These are phyloP conservation scores for Colletotrichum coccodes DNA, from an alignment of 2,329 filamentous ascomycete species.

Conservation along the genomic window DNA sequence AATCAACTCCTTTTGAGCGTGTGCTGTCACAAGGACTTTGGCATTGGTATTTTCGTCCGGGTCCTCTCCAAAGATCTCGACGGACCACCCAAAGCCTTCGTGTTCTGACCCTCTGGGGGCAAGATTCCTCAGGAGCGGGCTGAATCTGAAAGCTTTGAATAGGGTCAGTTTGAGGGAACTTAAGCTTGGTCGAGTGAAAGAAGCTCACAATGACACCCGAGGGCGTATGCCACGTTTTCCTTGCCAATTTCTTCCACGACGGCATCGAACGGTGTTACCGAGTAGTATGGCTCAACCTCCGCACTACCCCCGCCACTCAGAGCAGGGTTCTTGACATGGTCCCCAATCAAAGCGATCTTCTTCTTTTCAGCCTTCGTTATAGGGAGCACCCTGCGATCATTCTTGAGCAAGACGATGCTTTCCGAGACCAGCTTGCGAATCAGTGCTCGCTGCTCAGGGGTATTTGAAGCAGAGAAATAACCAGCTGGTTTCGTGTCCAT, in stretches of 20 bases:
- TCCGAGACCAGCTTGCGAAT: constrained; percentile 74
- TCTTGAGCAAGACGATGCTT: constrained; percentile 80
- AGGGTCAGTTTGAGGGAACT: too few species aligned
- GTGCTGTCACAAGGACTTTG: constrained; percentile 10
- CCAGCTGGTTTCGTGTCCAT: constrained; percentile 45
- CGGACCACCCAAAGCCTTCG: constrained; percentile 26
- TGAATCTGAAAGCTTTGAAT: constrained; percentile 30
- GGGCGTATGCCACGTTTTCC: constrained; percentile 57
- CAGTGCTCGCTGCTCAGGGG: constrained; percentile 65
- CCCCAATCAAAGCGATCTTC: constrained; percentile 35
- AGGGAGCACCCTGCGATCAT: constrained; percentile 72
- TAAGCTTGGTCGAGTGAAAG: rapidly evolving
- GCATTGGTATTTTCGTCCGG: constrained; percentile 13
- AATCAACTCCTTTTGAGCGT: constrained; percentile 29
- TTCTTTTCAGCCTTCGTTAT: constrained; percentile 66
- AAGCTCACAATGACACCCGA: constrained; percentile 64
- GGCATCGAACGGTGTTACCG: constrained; percentile 77
- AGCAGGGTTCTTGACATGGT: constrained; percentile 37
- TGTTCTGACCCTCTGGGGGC: background rate
- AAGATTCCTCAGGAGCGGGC: constrained; percentile 22
- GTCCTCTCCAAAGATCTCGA: constrained; percentile 29
- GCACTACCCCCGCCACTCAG: constrained; percentile 70
- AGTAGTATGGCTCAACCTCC: constrained; percentile 69
- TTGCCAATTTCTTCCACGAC: constrained; percentile 56
- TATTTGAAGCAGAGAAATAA: constrained; percentile 59